These are phyloP conservation scores for Malbranchea zuffiana DNA, from an alignment of 2,329 filamentous ascomycete species.

Conservation along the genomic window DNA sequence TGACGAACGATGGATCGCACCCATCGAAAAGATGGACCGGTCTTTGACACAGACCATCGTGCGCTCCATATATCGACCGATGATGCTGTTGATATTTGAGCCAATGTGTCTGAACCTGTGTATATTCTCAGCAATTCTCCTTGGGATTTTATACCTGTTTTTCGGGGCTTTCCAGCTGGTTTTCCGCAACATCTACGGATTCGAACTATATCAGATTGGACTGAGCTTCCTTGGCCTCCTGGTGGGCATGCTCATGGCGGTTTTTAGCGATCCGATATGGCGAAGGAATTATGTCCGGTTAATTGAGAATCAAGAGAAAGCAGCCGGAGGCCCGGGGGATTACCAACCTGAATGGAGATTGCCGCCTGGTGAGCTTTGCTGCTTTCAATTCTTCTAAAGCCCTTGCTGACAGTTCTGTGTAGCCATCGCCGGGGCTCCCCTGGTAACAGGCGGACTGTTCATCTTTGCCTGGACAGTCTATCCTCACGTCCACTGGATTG, in stretches of 20 bases:
- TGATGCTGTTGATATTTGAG: slow-evolving; percentile 68
- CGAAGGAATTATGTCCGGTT: slow-evolving; percentile 35
- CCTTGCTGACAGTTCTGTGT: slow-evolving; percentile 5
- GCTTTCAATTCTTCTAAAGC: no score
- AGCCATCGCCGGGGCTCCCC: slow-evolving; percentile 58
- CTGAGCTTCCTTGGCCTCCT: slow-evolving; percentile 57
- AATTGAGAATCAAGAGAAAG: slow-evolving; percentile 28
- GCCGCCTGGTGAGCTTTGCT: slow-evolving; percentile 46
- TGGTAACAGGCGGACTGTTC: slow-evolving; percentile 74
- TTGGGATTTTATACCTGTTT: slow-evolving; percentile 82
- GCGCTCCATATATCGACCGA: slow-evolving; percentile 52
- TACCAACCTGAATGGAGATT: slow-evolving; percentile 82
- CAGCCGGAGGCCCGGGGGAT: slow-evolving; percentile 28
- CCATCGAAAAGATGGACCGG: slow-evolving; percentile 60
- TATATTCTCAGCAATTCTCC: slow-evolving; percentile 69
- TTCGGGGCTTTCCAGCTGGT: slow-evolving; percentile 80
- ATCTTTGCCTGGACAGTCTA: slow-evolving; percentile 83
- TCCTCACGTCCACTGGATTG: slow-evolving; percentile 60
- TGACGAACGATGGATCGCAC: slow-evolving; percentile 64
- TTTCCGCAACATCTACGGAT: slow-evolving; percentile 62
- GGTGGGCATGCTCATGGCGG: slow-evolving; percentile 38
- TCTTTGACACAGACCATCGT: slow-evolving; percentile 54
- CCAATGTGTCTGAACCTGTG: slow-evolving; percentile 79
- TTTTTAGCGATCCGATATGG: slow-evolving; percentile 38
- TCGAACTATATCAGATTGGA: slow-evolving; percentile 70